Evolutionary conservation across 345 rosid genomes (phyloP).

Genomic region (Reutealis trisperma): DNA sequence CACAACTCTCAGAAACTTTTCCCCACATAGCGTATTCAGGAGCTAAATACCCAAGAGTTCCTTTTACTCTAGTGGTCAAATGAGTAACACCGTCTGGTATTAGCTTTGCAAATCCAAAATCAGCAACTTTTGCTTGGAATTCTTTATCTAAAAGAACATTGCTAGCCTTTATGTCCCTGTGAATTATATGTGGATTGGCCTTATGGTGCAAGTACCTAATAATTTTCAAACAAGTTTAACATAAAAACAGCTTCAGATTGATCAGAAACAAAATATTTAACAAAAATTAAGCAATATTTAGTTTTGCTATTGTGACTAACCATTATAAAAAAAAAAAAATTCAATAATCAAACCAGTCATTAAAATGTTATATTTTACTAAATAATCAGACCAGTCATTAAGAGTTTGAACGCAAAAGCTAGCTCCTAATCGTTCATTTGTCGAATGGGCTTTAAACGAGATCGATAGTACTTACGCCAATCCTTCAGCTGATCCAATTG

Average conservation of each 20-base stretch:
- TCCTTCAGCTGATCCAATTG: constrained; percentile 68
- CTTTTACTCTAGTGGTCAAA: constrained; percentile 66
- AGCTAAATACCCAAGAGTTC: constrained; percentile 67
- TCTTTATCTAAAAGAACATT: constrained; percentile 58
- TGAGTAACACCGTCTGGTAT: constrained; percentile 66
- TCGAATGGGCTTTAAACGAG: too few relatives aligned
- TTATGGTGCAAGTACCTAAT: constrained; percentile 66
- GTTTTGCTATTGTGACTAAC: too few relatives aligned
- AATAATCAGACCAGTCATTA: too few relatives aligned
- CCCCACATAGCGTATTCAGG: constrained; percentile 92
- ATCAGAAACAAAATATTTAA: neutral
- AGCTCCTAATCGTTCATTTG: too few relatives aligned
- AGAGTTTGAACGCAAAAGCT: too few relatives aligned
- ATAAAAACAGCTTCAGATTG: neutral
- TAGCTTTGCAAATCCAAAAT: constrained; percentile 72
- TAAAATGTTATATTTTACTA: too few relatives aligned
- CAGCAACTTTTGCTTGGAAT: constrained; percentile 64
- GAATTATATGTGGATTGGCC: constrained; percentile 69
- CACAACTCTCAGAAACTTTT: constrained; percentile 63
- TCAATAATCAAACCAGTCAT: too few relatives aligned
- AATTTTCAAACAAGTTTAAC: neutral
- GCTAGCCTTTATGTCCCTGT: constrained; percentile 69
- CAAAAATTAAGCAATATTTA: neutral
- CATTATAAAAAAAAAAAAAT: too few relatives aligned
- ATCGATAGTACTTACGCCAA: constrained; percentile 44